Evolutionary conservation across 225 moss, liverwort and hornwort genomes (phyloP).

Genomic region (Climacium dendroides): DNA sequence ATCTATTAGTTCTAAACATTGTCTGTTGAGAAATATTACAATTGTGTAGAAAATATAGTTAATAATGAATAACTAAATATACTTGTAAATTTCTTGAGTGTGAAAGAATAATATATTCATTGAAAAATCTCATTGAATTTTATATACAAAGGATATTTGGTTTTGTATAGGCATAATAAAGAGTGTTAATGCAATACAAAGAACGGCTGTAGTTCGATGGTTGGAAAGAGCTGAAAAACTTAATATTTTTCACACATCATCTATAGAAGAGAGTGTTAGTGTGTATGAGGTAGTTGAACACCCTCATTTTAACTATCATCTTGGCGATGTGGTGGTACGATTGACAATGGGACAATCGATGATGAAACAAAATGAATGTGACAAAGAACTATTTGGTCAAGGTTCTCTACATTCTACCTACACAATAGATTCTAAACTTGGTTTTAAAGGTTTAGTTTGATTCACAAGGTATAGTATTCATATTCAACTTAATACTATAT

Average conservation of each 20-base stretch:
- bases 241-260: constrained; percentile 14
- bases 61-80: not conserved
- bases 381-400: not conserved
- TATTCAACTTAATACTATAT: not conserved
- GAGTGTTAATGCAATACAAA: constrained; percentile 46
- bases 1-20: not conserved
- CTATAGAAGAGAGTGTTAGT: constrained; percentile 39
- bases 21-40: not conserved
- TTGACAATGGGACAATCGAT: not conserved
- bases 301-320: constrained; percentile 48
- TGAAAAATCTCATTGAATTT: not conserved
- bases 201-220: constrained; percentile 46
- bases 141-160: not conserved
- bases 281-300: constrained; percentile 68
- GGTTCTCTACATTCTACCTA: not conserved
- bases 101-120: too few species aligned
- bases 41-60: too few species aligned
- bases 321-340: constrained; percentile 58
- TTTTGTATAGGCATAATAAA: constrained; percentile 38
- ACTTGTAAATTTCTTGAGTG: not conserved
- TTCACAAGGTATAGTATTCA: not conserved
- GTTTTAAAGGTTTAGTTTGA: not conserved
- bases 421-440: not conserved
- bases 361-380: not conserved
- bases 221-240: constrained; percentile 13